A percentile compares a stretch with the other conserved stretches of the same genome.
Evolutionary conservation across 176 grass and related monocot genomes (phyloP).

Genomic region (Aegilops sharonensis): DNA sequence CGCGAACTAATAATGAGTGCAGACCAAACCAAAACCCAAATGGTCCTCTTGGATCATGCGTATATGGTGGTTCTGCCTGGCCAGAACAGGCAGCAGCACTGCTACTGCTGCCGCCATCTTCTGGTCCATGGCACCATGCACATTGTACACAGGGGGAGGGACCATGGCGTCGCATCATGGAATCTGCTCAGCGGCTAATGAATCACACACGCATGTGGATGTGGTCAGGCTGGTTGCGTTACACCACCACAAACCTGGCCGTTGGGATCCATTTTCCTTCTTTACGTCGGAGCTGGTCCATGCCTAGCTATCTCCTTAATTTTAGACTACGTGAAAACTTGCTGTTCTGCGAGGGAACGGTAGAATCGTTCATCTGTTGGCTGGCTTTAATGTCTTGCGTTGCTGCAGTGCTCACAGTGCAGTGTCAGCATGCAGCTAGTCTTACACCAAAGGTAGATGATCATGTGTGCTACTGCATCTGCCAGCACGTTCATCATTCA

Average conservation of each 20-base stretch:
- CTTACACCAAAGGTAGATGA: background rate
- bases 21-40: background rate
- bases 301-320: background rate
- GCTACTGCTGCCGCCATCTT: background rate
- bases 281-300: background rate
- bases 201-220: too few species aligned
- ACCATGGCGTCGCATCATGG: background rate
- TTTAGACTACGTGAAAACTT: background rate
- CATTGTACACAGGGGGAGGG: background rate
- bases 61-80: background rate
- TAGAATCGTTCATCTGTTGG: background rate
- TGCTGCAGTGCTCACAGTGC: background rate
- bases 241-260: constrained; percentile 22
- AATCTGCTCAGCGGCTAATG: constrained; percentile 3
- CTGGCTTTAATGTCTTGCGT: background rate
- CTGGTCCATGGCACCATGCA: background rate
- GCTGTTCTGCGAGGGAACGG: background rate
- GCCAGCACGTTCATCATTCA: too few species aligned
- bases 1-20: constrained; percentile 1
- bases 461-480: too few species aligned
- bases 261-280: constrained; percentile 37
- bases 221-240: background rate
- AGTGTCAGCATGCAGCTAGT: background rate
- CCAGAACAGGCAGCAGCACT: background rate
- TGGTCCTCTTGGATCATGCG: background rate